Base-by-base conservation (phyloP, 2,329 filamentous ascomycete genomes). In the Colletotrichum orchidophilum region DNA sequence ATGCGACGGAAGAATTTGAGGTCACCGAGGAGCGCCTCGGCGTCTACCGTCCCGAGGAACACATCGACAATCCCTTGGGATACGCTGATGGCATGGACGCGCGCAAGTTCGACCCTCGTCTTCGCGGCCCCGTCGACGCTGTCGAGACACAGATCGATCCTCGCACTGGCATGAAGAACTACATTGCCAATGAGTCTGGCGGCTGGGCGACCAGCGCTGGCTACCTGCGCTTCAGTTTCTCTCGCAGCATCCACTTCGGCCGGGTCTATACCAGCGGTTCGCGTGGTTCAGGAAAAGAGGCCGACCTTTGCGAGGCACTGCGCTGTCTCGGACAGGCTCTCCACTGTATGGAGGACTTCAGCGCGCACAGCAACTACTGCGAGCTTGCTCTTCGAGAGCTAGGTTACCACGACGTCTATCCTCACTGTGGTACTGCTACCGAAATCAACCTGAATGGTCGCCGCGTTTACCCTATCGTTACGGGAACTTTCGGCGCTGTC, bases 111-210 rank as follows among this genome's bases (percentile, higher is more conserved):
- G 96, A 98, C 79, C 83, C 87, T 46, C 92, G 96, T 29, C 89
- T 98, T 8, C 92, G 96, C 61, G 93, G 91, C 1, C 95, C 95
- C 0, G 91, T 98, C 9, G 84, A 90, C 71, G 87, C 88, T 5
- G 81, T 88, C 50, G 94, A 96, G 78, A 89, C 93, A 24, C 90
- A 93, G 71, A 88, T 96, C 67, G 94, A 96, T 77, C 83, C 84
- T 39, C 84, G 88, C 6, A 96, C 94, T 1, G 95, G 95, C n/a
- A 97, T 99, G 96, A 99, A 98, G 83, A 98, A 98, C 80, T 99
- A 99, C 81, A 98, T 99, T 75, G 91, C 96, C 71, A 98, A 98
- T 77, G 96, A 98, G 80, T 85, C 83, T 15, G 94, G 95, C 5
- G 88, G 90, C 50, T 98, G 95, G 93, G 94, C 95, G 1, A 99